Base-by-base conservation (phyloP, 2,329 filamentous ascomycete species). In the Claviceps sp. region DNA sequence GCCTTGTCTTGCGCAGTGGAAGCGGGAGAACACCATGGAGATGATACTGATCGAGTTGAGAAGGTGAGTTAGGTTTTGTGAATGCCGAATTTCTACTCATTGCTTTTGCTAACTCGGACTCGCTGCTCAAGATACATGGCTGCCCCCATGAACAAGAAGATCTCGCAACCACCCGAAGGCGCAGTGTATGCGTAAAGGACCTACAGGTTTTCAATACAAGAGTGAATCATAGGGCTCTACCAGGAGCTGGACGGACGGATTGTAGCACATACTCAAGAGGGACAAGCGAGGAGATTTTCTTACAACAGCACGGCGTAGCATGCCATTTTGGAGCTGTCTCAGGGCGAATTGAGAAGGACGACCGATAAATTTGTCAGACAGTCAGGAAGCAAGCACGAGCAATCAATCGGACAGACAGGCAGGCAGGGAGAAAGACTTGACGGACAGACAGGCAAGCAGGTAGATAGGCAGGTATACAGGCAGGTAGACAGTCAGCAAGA, bases 21-120 rank as follows among this genome's bases (percentile, higher is more conserved):
- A 87, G 74, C 78, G 89, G 54, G 85, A 94, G 47, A 93, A 89
- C 65, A 95, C 89, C 37, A 95, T 95, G 87, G 91, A 97, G 74
- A 95, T 88, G 1, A 83, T 95, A 51, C 72, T 95, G 58, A 88
- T 93, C 57, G 89, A 95, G 67, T 75, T 95, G 54, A 78, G 88
- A 73, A 83, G 85, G 85, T 87, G 22, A 26, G 44, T 36, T 26
- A 11, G 26, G 5, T n/a, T 16, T 34, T 9, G 20, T 40, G 30
- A 22, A 46, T 14, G 14, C 7, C 8, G 26, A 5, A 11, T 22
- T 3, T 14, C n/a, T 22, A 13, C n/a, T 34, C 18, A 94, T 34
- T 34, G 30, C 8, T 4, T 16, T 41, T 14, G 20, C 45, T 40
- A 22, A 46, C n/a, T 24, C 18, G 16, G n/a, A 5, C n/a, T 22